Evolutionary conservation across 169 alveolate species (phyloP).

Genomic region (Plasmodium malariae): DNA sequence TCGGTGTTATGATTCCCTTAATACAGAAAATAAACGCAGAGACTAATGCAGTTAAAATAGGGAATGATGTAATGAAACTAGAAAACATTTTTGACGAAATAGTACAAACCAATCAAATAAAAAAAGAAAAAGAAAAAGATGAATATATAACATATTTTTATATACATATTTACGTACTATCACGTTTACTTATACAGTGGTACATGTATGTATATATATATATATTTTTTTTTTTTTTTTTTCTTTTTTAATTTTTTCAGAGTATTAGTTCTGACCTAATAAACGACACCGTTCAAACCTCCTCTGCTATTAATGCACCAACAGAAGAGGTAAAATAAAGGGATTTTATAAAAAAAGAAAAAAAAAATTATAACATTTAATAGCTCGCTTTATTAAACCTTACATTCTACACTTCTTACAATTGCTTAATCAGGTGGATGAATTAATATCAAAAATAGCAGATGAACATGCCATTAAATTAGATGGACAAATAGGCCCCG

Average conservation of each 20-base stretch:
- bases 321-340: constrained; percentile 71
- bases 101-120: constrained; percentile 14
- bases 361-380: not conserved
- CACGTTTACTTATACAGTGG: not conserved
- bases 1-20: constrained; percentile 54
- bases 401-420: not conserved
- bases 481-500: constrained; percentile 71
- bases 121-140: not conserved
- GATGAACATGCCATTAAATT: constrained; percentile 65
- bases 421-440: constrained; percentile 31
- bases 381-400: too few relatives aligned
- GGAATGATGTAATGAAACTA: constrained; percentile 59
- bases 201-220: not conserved
- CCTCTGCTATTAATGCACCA: constrained; percentile 65
- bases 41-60: constrained; percentile 69
- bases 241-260: constrained; percentile 3
- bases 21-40: constrained; percentile 65
- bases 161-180: not conserved
- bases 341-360: not conserved
- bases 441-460: constrained; percentile 68
- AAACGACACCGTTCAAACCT: constrained; percentile 67
- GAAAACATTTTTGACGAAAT: constrained; percentile 71
- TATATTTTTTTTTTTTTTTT: not conserved
- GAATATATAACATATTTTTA: not conserved
- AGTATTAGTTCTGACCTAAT: constrained; percentile 52